Conservation (phyloP, 2,329 filamentous ascomycete species). For the Fusarium longipes region DNA sequence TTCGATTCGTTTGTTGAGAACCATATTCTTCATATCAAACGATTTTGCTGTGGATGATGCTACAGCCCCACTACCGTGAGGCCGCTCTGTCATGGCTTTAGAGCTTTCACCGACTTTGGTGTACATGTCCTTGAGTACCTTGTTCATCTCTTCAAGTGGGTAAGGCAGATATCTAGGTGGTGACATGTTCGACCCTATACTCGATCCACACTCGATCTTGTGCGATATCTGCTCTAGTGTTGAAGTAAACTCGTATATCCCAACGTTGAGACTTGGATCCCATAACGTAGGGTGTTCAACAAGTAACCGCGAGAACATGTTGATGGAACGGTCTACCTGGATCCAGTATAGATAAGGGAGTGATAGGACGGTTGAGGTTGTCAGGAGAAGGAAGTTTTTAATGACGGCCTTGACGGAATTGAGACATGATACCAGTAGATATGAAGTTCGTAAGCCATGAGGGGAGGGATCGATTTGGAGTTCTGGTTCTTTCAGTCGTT, state of each 20-base stretch:
- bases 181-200: background rate
- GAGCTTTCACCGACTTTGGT: slow-evolving; percentile 4
- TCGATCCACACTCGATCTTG: slow-evolving; percentile 9
- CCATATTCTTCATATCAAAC: background rate
- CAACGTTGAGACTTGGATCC: slow-evolving; percentile 7
- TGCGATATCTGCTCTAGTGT: background rate
- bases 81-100: background rate
- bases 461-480: background rate
- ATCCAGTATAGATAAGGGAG: slow-evolving; percentile 21
- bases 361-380: slow-evolving; percentile 1
- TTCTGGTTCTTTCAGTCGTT: background rate
- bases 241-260: slow-evolving; percentile 2
- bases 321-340: slow-evolving; percentile 14
- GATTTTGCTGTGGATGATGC: background rate
- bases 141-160: background rate
- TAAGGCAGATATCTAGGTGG: slow-evolving; percentile 1
- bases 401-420: slow-evolving; percentile 15
- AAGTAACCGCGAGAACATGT: slow-evolving; percentile 17
- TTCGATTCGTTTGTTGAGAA: slow-evolving; percentile 2
- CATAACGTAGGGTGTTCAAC: slow-evolving; percentile 14
- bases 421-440: slow-evolving; percentile 17
- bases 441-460: background rate
- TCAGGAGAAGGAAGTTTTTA: background rate
- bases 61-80: background rate
- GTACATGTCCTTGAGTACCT: slow-evolving; percentile 3